These are phyloP conservation scores for Russula foetens DNA, from an alignment of 768 basidiomycete species.

Conservation along the genomic window DNA sequence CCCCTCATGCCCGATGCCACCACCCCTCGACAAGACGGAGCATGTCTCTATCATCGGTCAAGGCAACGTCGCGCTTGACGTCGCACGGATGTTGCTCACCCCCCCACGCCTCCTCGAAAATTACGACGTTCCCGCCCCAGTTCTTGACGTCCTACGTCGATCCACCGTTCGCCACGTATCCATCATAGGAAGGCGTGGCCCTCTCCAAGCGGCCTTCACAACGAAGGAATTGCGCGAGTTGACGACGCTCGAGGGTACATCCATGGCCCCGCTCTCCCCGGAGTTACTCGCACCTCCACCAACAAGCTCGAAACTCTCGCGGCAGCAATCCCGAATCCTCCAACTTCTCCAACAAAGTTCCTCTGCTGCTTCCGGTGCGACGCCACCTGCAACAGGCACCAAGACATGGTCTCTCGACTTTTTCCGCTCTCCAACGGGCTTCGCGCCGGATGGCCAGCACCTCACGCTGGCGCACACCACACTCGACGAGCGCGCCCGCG, in stretches of 20 bases:
- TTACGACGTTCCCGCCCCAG: constrained; percentile 73
- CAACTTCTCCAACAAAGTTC: constrained; percentile 63
- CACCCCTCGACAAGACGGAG: constrained; percentile 51
- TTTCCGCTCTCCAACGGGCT: constrained; percentile 58
- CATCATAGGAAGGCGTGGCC: constrained; percentile 81
- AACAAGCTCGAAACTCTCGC: constrained; percentile 33
- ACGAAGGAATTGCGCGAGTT: constrained; percentile 91
- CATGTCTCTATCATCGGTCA: constrained; percentile 87
- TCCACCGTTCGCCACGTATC: constrained; percentile 69
- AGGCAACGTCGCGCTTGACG: constrained; percentile 91
- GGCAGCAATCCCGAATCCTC: constrained; percentile 59
- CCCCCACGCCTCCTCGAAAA: constrained; percentile 47
- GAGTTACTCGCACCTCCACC: constrained; percentile 35
- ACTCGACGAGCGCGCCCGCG: constrained; percentile 42
- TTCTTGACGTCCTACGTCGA: constrained; percentile 55
- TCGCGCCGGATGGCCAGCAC: constrained; percentile 24
- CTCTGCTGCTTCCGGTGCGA: constrained; percentile 25
- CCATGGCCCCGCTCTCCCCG: constrained; percentile 55
- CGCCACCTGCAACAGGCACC: constrained; percentile 28
- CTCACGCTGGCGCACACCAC: constrained; percentile 56
- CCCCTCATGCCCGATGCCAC: constrained; percentile 55
- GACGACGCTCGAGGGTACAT: constrained; percentile 48
- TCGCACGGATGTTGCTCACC: constrained; percentile 84
- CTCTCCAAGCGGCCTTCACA: constrained; percentile 83
- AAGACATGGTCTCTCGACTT: constrained; percentile 82